phyloP scores from a whole-genome alignment of 768 basidiomycete genomes.

The Chlorophyllum brunneum region DNA sequence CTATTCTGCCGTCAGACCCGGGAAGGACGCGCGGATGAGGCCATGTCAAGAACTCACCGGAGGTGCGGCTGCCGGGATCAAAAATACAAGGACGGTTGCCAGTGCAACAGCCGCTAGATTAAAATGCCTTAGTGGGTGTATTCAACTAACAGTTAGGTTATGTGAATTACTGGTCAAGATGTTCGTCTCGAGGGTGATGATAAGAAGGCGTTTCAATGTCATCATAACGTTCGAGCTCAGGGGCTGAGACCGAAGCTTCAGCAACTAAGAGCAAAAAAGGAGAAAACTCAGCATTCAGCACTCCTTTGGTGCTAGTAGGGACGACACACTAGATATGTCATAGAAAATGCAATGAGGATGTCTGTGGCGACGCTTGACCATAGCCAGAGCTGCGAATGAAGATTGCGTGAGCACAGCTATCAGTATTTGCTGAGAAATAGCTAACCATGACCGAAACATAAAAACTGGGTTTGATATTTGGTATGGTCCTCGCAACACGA shows the following conservation, averaged over 20 bases:
- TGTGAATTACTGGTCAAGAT: not conserved
- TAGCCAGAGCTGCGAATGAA: no score
- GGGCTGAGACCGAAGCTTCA: not conserved
- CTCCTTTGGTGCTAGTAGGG: not conserved
- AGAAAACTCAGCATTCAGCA: no score
- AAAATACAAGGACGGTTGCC: not conserved
- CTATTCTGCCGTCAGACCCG: not conserved
- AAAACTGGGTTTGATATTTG: no score
- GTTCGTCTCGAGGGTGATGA: constrained; percentile 2
- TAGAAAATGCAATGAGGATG: constrained; percentile 3
- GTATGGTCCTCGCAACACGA: no score
- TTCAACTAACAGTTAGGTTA: not conserved
- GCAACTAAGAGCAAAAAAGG: not conserved
- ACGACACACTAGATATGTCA: constrained; percentile 1
- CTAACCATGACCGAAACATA: no score
- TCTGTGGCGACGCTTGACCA: no score
- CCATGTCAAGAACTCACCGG: constrained; percentile 2
- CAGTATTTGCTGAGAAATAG: no score
- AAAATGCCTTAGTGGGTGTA: not conserved
- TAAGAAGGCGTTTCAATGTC: not conserved
- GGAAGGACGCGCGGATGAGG: not conserved
- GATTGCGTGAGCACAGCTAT: no score
- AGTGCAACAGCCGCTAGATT: constrained; percentile 5
- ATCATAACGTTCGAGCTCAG: not conserved
- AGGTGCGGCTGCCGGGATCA: not conserved